These are phyloP conservation scores for Stachybotrys echinatus DNA, from an alignment of 2,329 filamentous ascomycete genomes.

Conservation along the genomic window DNA sequence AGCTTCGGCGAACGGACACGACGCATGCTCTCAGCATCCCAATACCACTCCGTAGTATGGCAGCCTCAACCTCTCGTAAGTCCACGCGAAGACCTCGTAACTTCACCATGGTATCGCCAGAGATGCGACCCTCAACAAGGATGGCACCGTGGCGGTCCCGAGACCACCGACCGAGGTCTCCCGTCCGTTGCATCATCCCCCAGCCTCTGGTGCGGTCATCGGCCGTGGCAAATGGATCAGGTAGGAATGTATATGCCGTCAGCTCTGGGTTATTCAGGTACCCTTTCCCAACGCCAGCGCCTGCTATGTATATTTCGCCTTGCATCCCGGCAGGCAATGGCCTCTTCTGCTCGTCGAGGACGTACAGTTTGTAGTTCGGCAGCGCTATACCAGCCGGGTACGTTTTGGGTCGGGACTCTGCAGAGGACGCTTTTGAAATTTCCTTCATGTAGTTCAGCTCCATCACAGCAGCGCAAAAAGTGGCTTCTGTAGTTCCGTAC, in stretches of 20 bases:
- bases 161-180: slow-evolving; percentile 12
- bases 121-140: slow-evolving; percentile 28
- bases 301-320: slow-evolving; percentile 24
- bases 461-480: slow-evolving; percentile 2
- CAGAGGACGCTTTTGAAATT: too few relatives aligned
- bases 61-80: slow-evolving; percentile 30
- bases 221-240: neutral
- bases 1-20: slow-evolving; percentile 12
- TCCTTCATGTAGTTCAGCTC: neutral
- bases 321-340: slow-evolving; percentile 17
- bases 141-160: slow-evolving; percentile 23
- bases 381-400: neutral
- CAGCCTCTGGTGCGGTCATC: slow-evolving; percentile 3
- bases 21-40: slow-evolving; percentile 14
- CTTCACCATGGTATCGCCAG: slow-evolving; percentile 39
- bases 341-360: neutral
- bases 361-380: neutral
- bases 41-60: slow-evolving; percentile 12
- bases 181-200: slow-evolving; percentile 9
- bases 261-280: slow-evolving; percentile 27
- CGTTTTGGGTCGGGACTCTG: too few relatives aligned
- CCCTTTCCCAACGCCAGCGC: slow-evolving; percentile 22
- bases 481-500: slow-evolving; percentile 22
- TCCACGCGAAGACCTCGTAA: slow-evolving; percentile 40
- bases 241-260: slow-evolving; percentile 7